A percentile compares a stretch with the other conserved stretches of the same genome.
Evolutionary conservation across 1,284 basidiomycete species (phyloP).

Genomic region (Sutorius eximius): DNA sequence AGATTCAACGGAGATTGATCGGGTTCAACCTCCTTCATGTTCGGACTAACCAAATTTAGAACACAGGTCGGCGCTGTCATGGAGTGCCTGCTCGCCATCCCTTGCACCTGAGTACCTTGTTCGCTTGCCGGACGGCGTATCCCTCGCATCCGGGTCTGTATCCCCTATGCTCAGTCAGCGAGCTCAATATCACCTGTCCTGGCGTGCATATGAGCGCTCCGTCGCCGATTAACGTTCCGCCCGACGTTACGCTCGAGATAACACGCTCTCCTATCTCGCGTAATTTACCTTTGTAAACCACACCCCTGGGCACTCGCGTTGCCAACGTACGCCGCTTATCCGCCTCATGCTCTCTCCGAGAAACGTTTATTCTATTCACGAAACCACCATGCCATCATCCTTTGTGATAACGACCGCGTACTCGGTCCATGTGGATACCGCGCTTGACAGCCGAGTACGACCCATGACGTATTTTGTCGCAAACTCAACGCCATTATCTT

Average conservation of each 20-base stretch:
- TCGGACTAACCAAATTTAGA: slow-evolving; percentile 9
- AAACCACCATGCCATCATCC: neutral
- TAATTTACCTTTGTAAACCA: neutral
- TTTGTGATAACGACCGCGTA: slow-evolving; percentile 5
- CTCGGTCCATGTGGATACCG: neutral
- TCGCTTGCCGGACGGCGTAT: too few species aligned
- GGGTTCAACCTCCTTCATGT: slow-evolving; percentile 13
- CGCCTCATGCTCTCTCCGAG: neutral
- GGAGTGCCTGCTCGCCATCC: too few species aligned
- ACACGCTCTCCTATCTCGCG: neutral
- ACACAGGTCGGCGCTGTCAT: too few species aligned
- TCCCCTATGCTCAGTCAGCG: too few species aligned
- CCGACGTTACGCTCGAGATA: slow-evolving; percentile 1
- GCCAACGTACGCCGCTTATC: too few species aligned
- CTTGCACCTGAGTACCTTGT: too few species aligned
- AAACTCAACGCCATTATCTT: neutral
- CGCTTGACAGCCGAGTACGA: neutral
- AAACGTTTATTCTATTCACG: neutral
- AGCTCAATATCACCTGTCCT: neutral
- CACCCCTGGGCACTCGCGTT: neutral
- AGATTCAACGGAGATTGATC: slow-evolving; percentile 31
- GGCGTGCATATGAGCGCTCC: neutral
- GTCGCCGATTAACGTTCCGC: slow-evolving; percentile 1
- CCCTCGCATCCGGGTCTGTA: too few species aligned
- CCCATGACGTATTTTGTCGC: neutral